Percentiles rank a stretch among this genome's conserved stretches.
Evolutionary conservation across 495 filamentous ascomycete genomes (phyloP).

Genomic region (Daldinia grandis): DNA sequence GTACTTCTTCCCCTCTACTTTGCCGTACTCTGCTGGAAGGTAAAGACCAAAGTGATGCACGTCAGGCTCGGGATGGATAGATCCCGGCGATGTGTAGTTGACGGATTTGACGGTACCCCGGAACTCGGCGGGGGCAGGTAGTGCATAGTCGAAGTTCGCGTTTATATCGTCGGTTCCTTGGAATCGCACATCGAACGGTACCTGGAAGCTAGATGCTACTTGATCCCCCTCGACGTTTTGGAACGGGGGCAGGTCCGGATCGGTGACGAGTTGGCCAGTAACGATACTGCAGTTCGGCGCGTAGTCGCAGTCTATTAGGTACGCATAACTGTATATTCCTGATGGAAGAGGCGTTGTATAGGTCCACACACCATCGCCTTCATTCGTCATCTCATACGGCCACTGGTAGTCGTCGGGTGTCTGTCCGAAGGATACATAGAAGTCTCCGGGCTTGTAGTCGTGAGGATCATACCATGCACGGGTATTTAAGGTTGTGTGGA

Average conservation of each 20-base stretch:
- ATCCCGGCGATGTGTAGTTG: slow-evolving; percentile 48
- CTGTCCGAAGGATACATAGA: slow-evolving; percentile 40
- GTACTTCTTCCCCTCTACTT: slow-evolving; percentile 35
- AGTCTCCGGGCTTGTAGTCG: slow-evolving; percentile 46
- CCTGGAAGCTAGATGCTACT: slow-evolving; percentile 48
- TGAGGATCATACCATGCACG: slow-evolving; percentile 42
- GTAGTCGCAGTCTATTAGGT: slow-evolving; percentile 46
- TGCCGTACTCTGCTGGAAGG: slow-evolving; percentile 46
- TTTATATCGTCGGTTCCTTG: slow-evolving; percentile 44
- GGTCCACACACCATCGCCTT: slow-evolving; percentile 43
- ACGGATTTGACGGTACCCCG: slow-evolving; percentile 43
- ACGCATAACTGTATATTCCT: slow-evolving; percentile 47
- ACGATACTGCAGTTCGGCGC: slow-evolving; percentile 47
- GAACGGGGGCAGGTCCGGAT: slow-evolving; percentile 46
- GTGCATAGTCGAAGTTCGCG: slow-evolving; percentile 48
- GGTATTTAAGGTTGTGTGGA: slow-evolving; percentile 40
- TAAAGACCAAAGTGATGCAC: slow-evolving; percentile 46
- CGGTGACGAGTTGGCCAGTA: slow-evolving; percentile 46
- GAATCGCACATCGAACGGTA: slow-evolving; percentile 45
- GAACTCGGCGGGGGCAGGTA: slow-evolving; percentile 32
- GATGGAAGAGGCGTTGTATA: slow-evolving; percentile 45
- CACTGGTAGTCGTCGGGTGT: slow-evolving; percentile 38
- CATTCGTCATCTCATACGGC: slow-evolving; percentile 46
- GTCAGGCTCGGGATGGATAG: slow-evolving; percentile 44
- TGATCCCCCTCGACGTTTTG: slow-evolving; percentile 45